Base-by-base conservation (phyloP, 2,329 filamentous ascomycete species). In the Ophiostoma quercus region DNA sequence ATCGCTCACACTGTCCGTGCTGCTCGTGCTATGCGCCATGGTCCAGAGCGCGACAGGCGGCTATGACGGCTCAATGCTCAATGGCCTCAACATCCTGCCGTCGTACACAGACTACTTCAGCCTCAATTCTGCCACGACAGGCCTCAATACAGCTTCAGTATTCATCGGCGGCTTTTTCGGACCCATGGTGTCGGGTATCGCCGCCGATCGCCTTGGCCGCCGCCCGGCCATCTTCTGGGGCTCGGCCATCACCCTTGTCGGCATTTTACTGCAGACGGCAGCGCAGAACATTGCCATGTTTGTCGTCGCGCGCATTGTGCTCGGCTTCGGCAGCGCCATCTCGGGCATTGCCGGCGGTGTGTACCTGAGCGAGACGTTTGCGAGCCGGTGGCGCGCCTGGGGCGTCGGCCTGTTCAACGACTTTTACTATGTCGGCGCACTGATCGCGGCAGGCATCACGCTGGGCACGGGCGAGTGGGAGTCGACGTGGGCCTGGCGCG, bases 51-150 rank as follows among this genome's bases (percentile, higher is more conserved):
- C 82, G 39, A 82, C 76, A 0, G 76, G 71, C 39, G 78, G 80
- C 32, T 82, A 83, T 68, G 82, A 84, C 70, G 80, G 81, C 1
- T 84, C 82, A 2, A 83, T 87, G 78, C 78, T 86, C 76, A 86
- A 87, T 71, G 84, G 83, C 0, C 79, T 88, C 32, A 84, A 86
- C 71, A 81, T 80, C 73, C 77, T 68, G 73, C 77, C 74, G 19
- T 57, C 34, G 7, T 57, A 32, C 63, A 16, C 67, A 74, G 74
- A 73, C 67, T 80, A 80, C 74, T 66, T 77, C 65, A 34, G 75
- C 57, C 78, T 76, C 14, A 71, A 67, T 68, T 74, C 77, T 7
- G 75, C 79, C 1, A 76, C 77, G 41, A 78, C 82, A 41, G 81
- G 81, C 66, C 76, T 82, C 29, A 76, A 82, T 51, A 77, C 79